A percentile compares a stretch with the other conserved stretches of the same genome.
These are phyloP conservation scores for Mycena vulgaris DNA, from an alignment of 768 basidiomycete genomes.

Conservation along the genomic window DNA sequence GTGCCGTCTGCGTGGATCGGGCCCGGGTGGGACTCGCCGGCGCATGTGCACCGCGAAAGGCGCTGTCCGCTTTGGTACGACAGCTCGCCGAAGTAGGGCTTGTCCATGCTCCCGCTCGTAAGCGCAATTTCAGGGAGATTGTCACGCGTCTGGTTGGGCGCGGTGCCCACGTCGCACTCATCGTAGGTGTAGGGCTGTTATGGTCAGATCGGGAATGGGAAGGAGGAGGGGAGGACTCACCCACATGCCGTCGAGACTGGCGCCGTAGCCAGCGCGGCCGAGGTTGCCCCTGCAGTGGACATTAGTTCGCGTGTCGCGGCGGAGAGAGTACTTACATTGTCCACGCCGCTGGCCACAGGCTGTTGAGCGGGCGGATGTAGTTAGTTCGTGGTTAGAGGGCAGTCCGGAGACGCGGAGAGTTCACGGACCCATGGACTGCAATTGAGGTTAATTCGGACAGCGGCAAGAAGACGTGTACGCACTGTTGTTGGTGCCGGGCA, in stretches of 20 bases:
- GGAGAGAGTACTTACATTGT: slow-evolving; percentile 59
- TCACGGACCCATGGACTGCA: neutral
- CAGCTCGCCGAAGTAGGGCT: slow-evolving; percentile 65
- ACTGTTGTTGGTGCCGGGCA: slow-evolving; percentile 68
- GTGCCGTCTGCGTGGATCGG: slow-evolving; percentile 83
- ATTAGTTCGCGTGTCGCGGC: neutral
- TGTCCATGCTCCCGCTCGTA: slow-evolving; percentile 64
- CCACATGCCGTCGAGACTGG: slow-evolving; percentile 82
- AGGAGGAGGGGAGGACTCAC: neutral
- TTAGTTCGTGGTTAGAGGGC: slow-evolving; percentile 43
- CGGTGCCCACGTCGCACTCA: slow-evolving; percentile 90
- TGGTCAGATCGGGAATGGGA: too few species aligned
- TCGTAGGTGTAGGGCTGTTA: slow-evolving; percentile 67
- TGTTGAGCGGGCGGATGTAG: slow-evolving; percentile 61
- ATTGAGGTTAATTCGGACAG: neutral
- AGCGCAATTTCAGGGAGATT: slow-evolving; percentile 74
- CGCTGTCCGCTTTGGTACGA: slow-evolving; percentile 91
- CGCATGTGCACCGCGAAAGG: slow-evolving; percentile 90
- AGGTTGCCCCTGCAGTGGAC: slow-evolving; percentile 21
- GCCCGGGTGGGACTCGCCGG: slow-evolving; percentile 89
- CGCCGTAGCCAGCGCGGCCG: slow-evolving; percentile 46
- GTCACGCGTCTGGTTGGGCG: slow-evolving; percentile 83
- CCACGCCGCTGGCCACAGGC: slow-evolving; percentile 88
- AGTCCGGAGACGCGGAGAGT: neutral
- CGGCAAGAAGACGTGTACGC: neutral